Evolutionary conservation across 1,284 basidiomycete species (phyloP).

Genomic region (Ganoderma meredithae): DNA sequence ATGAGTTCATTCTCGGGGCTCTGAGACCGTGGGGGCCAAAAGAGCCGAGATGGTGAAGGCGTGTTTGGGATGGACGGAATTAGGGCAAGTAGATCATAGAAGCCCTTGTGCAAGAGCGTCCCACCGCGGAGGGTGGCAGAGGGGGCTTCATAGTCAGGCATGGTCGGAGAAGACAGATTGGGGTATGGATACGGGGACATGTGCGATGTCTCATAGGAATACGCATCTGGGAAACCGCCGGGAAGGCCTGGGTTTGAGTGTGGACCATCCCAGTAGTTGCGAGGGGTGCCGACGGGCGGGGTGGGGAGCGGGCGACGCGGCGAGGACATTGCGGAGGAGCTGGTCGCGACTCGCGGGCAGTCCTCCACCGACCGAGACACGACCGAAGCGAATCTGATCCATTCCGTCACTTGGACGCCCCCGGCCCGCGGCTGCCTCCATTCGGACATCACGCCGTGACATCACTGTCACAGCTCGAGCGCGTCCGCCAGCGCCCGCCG

Average conservation of each 20-base stretch:
- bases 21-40: constrained; percentile 55
- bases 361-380: constrained; percentile 13
- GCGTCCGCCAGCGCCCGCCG: too few relatives aligned
- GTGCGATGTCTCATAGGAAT: constrained; percentile 51
- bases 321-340: constrained; percentile 31
- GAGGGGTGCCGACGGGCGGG: constrained; percentile 43
- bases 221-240: constrained; percentile 44
- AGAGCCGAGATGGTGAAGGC: constrained; percentile 68
- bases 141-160: constrained; percentile 50
- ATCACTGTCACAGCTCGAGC: too few relatives aligned
- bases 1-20: constrained; percentile 44
- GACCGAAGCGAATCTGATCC: constrained; percentile 10
- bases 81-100: constrained; percentile 86
- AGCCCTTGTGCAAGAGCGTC: constrained; percentile 83
- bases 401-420: constrained; percentile 20
- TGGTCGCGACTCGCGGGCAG: constrained; percentile 11
- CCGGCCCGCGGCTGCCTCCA: constrained; percentile 30
- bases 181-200: constrained; percentile 54
- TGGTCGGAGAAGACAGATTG: constrained; percentile 39
- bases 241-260: constrained; percentile 31
- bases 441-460: constrained; percentile 30
- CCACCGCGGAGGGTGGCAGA: constrained; percentile 64
- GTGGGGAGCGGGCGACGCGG: constrained; percentile 52
- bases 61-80: constrained; percentile 72
- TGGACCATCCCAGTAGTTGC: constrained; percentile 29